Base-by-base conservation (phyloP, 2,329 filamentous ascomycete species). In the Pseudocercospora fijiensis region DNA sequence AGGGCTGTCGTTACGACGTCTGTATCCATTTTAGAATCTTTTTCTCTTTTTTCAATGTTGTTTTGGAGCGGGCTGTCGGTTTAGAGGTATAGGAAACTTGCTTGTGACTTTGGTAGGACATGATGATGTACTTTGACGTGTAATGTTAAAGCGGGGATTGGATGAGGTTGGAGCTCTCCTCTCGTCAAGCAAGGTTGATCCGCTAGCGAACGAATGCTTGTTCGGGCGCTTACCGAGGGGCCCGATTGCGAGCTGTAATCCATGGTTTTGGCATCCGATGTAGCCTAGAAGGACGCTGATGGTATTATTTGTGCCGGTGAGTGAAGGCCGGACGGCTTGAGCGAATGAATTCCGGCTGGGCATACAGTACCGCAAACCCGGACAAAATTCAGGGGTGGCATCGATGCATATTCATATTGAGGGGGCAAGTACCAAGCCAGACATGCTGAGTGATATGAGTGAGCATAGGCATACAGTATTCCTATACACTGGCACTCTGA, bases 71-170 rank as follows among this genome's bases (percentile, higher is more conserved):
- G 18, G 43, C 22, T 20, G 43, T 22, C 8, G 20, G 3, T 22
- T 49, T 8, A 24, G 8, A 26, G 8, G 8, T 49, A 11, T 24
- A 9, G 43, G 3, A 26, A 22, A 5, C 22, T 16, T 49, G 45
- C 13, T 49, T 49, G 18, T 49, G 22, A 5, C 20, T 22, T 49
- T 49, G 45, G 18, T 49, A 24, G 45, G 45, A 41, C 37, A 41
- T 41, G 37, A 41, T 41, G 37, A 41, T 41, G 37, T 41, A 41
- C 18, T 22, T 16, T 8, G 22, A 4, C 26, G 26, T 16, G 26
- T 53, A 16, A 53, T 53, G 49, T 28, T 28, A 53, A 18, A 53
- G 49, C 22, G 49, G 49, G 22, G 49, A 53, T 53, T 53, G 49
- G 22, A 26, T 53, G 49, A 28, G 26, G 49, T 11, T 28, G 16